Evolutionary conservation across 495 filamentous ascomycete species (phyloP).

Genomic region (Corynascus novoguineensis): DNA sequence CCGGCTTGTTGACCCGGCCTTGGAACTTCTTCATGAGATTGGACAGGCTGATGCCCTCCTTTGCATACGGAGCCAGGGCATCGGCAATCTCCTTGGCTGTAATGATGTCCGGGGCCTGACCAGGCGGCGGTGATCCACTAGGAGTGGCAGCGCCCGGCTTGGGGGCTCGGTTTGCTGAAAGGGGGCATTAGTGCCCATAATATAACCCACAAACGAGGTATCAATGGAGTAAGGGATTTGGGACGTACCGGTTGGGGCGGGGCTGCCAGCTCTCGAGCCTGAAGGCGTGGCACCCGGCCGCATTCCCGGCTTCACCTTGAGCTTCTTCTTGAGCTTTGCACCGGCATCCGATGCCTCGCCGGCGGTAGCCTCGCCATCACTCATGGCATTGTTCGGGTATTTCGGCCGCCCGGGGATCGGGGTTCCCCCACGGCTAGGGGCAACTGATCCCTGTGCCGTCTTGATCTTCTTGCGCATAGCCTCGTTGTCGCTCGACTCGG

Average conservation of each 20-base stretch:
- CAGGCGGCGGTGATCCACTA: conserved; percentile 19
- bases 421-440: conserved; percentile 44
- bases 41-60: conserved; percentile 56
- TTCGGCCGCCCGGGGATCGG: conserved; percentile 54
- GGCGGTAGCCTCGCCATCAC: conserved; percentile 72
- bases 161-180: conserved; percentile 30
- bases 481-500: conserved; percentile 86
- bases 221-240: too few species aligned
- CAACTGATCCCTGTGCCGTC: conserved; percentile 53
- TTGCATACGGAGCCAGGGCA: conserved; percentile 53
- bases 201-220: too few species aligned
- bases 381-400: conserved; percentile 58
- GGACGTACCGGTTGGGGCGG: conserved; percentile 32
- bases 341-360: conserved; percentile 71
- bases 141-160: conserved; percentile 30
- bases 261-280: conserved; percentile 50
- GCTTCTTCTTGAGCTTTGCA: conserved; percentile 56
- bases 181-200: not conserved
- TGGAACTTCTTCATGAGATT: conserved; percentile 60
- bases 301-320: conserved; percentile 48
- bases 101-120: conserved; percentile 23
- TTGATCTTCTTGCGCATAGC: conserved; percentile 83
- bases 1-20: conserved; percentile 47
- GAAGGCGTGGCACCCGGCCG: conserved; percentile 43
- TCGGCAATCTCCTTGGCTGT: conserved; percentile 49